Evolutionary conservation across 2,329 filamentous ascomycete species (phyloP).

Genomic region (Sphaerostilbella broomeana): DNA sequence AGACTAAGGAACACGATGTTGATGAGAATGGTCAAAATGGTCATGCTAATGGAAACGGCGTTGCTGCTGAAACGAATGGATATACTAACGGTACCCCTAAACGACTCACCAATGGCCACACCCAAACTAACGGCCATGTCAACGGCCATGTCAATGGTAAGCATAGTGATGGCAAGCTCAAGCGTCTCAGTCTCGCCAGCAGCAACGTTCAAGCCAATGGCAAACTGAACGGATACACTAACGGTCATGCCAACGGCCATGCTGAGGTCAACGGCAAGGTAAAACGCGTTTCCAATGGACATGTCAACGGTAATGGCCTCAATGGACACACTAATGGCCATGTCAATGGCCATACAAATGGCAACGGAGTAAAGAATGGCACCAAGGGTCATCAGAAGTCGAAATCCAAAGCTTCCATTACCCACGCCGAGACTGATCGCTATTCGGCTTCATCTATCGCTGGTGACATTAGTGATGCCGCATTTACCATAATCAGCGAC

Average conservation of each 20-base stretch:
- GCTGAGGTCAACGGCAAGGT: neutral
- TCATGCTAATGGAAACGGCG: neutral
- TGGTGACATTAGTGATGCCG: conserved; percentile 10
- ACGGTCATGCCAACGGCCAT: neutral
- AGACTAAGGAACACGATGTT: neutral
- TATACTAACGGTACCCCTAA: too few relatives aligned
- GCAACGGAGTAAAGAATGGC: neutral
- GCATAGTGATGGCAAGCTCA: neutral
- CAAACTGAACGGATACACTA: neutral
- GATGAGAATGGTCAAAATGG: neutral
- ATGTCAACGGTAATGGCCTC: conserved; percentile 4
- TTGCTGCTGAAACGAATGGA: too few relatives aligned
- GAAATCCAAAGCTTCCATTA: neutral
- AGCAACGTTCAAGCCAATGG: neutral
- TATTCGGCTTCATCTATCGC: neutral
- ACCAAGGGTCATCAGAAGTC: conserved; percentile 1
- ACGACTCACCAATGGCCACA: neutral
- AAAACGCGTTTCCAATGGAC: too few relatives aligned
- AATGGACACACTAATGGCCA: conserved; percentile 9
- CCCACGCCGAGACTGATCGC: neutral
- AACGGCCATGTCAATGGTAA: conserved; percentile 1
- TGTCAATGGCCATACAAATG: neutral
- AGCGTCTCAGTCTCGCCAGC: neutral
- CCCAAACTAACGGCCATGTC: conserved; percentile 1
- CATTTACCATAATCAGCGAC: conserved; percentile 23